Conservation (phyloP, 768 basidiomycete genomes). For the Tremella yokohamensis region DNA sequence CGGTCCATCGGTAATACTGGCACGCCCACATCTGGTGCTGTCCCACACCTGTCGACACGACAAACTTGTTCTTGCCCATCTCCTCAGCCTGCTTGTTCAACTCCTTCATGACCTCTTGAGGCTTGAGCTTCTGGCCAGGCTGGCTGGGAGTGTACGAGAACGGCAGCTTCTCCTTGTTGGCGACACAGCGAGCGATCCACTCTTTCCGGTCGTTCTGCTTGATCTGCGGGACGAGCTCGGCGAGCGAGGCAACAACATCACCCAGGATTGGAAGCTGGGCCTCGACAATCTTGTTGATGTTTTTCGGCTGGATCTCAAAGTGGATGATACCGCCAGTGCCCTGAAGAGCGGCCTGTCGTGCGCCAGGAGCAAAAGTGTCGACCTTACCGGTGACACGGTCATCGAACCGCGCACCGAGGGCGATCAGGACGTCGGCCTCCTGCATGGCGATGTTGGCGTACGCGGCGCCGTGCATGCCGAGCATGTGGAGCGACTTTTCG, state of each 20-base stretch:
- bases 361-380: slow-evolving; percentile 83
- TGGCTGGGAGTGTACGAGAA: slow-evolving; percentile 73
- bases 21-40: slow-evolving; percentile 99
- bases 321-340: slow-evolving; percentile 96
- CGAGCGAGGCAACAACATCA: slow-evolving; percentile 81
- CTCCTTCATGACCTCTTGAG: slow-evolving; percentile 94
- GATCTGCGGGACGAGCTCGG: slow-evolving; percentile 72
- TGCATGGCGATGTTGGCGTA: slow-evolving; percentile 99
- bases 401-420: slow-evolving; percentile 92
- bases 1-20: slow-evolving; percentile 85
- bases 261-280: slow-evolving; percentile 91
- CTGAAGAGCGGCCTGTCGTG: slow-evolving; percentile 73
- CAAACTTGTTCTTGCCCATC: slow-evolving; percentile 66
- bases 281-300: slow-evolving; percentile 97
- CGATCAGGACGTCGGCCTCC: slow-evolving; percentile 93
- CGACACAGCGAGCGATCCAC: slow-evolving; percentile 79
- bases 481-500: slow-evolving; percentile 85
- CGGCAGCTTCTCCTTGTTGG: slow-evolving; percentile 83
- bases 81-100: slow-evolving; percentile 68
- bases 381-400: slow-evolving; percentile 95
- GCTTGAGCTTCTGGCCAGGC: slow-evolving; percentile 74
- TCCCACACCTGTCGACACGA: slow-evolving; percentile 91
- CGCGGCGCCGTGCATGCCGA: slow-evolving; percentile 97
- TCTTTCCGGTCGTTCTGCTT: slow-evolving; percentile 59
- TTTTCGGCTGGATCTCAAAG: slow-evolving; percentile 98